These are phyloP conservation scores for Alternaria infectoria DNA, from an alignment of 2,329 filamentous ascomycete species.

Conservation along the genomic window DNA sequence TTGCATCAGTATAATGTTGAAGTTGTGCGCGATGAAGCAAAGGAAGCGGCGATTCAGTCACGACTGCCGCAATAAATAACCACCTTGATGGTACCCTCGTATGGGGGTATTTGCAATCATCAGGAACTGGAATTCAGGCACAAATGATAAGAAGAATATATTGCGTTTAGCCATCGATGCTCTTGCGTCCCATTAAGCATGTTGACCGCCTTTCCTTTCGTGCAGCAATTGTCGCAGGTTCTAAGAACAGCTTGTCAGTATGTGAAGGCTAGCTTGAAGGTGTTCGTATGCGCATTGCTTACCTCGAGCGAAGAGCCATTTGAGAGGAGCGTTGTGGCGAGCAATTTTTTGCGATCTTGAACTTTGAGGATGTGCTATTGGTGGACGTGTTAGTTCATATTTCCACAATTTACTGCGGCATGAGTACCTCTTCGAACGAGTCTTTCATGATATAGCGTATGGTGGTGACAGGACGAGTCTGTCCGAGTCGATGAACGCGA, in stretches of 20 bases:
- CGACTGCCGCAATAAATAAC: too few relatives aligned
- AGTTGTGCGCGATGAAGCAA: not conserved
- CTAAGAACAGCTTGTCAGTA: not conserved
- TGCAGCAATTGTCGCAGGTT: not conserved
- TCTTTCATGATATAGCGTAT: constrained; percentile 49
- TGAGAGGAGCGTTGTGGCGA: not conserved
- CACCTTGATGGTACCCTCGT: too few relatives aligned
- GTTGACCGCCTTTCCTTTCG: not conserved
- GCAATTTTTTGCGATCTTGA: constrained; percentile 1
- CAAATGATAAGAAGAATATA: not conserved
- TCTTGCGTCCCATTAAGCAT: not conserved
- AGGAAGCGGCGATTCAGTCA: not conserved
- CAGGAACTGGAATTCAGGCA: not conserved
- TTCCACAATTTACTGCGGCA: not conserved
- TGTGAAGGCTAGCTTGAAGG: not conserved
- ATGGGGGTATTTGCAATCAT: not conserved
- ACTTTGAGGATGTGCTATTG: constrained; percentile 1
- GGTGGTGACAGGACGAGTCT: constrained; percentile 40
- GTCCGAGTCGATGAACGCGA: constrained; percentile 30
- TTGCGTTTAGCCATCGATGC: not conserved
- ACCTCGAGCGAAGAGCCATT: not conserved
- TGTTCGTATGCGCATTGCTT: not conserved
- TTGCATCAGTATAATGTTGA: not conserved
- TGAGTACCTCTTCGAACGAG: constrained; percentile 43
- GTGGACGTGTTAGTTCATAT: not conserved